Evolutionary conservation across 2,329 filamentous ascomycete species (phyloP).

Genomic region (Clarireedia paspali): DNA sequence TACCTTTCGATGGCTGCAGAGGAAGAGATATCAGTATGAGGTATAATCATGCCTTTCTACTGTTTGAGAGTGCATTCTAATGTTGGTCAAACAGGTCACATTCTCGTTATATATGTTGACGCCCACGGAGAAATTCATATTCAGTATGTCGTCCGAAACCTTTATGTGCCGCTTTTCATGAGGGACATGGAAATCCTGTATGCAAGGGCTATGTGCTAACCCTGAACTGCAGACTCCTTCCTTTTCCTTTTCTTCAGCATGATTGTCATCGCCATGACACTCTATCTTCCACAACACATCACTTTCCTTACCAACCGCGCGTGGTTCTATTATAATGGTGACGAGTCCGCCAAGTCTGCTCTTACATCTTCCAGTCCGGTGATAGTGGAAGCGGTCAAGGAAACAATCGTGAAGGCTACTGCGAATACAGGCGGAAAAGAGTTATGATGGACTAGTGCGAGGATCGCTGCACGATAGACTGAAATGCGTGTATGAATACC

Average conservation of each 20-base stretch:
- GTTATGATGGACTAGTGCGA: conserved; percentile 13
- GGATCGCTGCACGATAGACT: not conserved
- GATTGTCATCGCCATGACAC: conserved; percentile 74
- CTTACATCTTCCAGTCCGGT: conserved; percentile 19
- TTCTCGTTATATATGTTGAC: conserved; percentile 97
- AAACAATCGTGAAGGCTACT: conserved; percentile 18
- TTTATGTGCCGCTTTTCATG: not conserved
- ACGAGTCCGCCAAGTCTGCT: conserved; percentile 42
- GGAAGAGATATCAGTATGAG: conserved; percentile 98
- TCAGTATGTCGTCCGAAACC: conserved; percentile 57
- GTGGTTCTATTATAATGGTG: conserved; percentile 92
- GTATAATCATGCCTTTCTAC: conserved; percentile 10
- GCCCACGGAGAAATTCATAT: conserved; percentile 90
- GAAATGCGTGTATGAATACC: conserved; percentile 3
- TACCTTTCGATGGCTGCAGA: conserved; percentile 72
- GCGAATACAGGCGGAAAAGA: conserved; percentile 20
- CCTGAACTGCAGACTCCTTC: conserved; percentile 62
- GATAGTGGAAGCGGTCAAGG: conserved; percentile 19
- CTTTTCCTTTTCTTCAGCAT: conserved; percentile 85
- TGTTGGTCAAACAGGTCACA: conserved; percentile 88
- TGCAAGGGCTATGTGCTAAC: not conserved
- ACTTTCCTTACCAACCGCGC: conserved; percentile 73
- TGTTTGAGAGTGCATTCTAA: conserved; percentile 4
- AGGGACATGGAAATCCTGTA: not conserved
- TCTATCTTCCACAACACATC: conserved; percentile 92